A percentile compares a stretch with the other conserved stretches of the same genome.
Evolutionary conservation across 192 early-diverging fungal species (phyloP).

Genomic region (Podila horticola): DNA sequence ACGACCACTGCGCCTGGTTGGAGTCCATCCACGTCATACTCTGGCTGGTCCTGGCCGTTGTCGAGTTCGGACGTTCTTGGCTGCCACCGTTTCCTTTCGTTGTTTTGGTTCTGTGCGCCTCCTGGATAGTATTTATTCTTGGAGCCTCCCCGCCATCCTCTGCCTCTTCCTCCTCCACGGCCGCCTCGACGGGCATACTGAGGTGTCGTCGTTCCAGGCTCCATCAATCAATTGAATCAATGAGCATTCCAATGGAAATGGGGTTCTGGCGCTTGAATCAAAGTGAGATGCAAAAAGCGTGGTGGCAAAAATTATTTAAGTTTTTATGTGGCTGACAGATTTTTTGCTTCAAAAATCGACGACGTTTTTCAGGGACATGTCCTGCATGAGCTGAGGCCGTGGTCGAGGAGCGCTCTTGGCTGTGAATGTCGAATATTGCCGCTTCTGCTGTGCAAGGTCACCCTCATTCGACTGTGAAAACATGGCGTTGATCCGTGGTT

Average conservation of each 20-base stretch:
- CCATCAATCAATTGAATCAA: conserved; percentile 14
- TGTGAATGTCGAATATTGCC: conserved; percentile 37
- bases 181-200: conserved; percentile 21
- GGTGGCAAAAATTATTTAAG: conserved; percentile 3
- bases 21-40: background rate
- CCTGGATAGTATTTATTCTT: conserved; percentile 41
- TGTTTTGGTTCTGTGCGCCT: conserved; percentile 22
- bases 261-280: background rate
- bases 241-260: background rate
- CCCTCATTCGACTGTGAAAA: conserved; percentile 16
- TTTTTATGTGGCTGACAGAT: background rate
- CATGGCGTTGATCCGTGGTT: conserved; percentile 31
- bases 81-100: conserved; percentile 23
- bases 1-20: conserved; percentile 10
- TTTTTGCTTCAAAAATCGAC: conserved; percentile 20
- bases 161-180: conserved; percentile 2
- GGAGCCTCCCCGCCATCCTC: conserved; percentile 8
- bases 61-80: conserved; percentile 1
- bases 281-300: background rate
- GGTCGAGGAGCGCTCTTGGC: conserved; percentile 28
- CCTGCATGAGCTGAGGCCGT: conserved; percentile 36
- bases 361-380: conserved; percentile 40
- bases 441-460: conserved; percentile 22
- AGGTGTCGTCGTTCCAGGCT: conserved; percentile 26
- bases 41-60: conserved; percentile 1